Evolutionary conservation across 2,329 filamentous ascomycete genomes (phyloP).

Genomic region (Xylariaceae sp.): DNA sequence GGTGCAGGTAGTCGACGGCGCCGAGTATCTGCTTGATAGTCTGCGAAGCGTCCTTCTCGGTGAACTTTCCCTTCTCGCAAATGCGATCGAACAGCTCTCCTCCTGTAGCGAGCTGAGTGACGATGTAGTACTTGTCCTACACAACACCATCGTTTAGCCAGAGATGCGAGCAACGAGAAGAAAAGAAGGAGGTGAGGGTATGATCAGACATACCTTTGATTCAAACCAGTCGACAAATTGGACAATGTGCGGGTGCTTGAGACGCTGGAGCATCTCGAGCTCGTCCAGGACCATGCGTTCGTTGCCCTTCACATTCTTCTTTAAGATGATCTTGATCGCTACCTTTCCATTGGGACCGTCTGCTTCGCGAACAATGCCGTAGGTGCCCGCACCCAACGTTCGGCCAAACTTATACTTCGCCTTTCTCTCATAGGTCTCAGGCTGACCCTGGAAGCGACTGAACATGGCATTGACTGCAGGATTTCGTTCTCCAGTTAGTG

Average conservation of each 20-base stretch:
- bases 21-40: constrained; percentile 92
- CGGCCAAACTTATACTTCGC: constrained; percentile 86
- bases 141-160: constrained; percentile 11
- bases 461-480: constrained; percentile 76
- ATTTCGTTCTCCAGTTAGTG: constrained; percentile 3
- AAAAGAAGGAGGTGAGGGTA: background rate
- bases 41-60: constrained; percentile 93
- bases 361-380: constrained; percentile 95
- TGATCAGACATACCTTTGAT: constrained; percentile 68
- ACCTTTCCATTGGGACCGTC: constrained; percentile 79
- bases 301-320: constrained; percentile 98
- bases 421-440: constrained; percentile 99
- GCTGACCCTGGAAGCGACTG: constrained; percentile 93
- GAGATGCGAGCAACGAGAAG: background rate
- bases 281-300: constrained; percentile 99
- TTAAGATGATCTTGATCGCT: constrained; percentile 97
- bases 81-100: constrained; percentile 97
- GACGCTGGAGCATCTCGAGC: constrained; percentile 82
- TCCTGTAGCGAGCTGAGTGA: constrained; percentile 91
- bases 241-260: constrained; percentile 94
- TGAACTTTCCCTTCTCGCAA: constrained; percentile 96
- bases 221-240: constrained; percentile 99
- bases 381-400: constrained; percentile 93
- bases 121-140: constrained; percentile 99
- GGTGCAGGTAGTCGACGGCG: constrained; percentile 90